Percentiles rank a stretch among this genome's conserved stretches.
These are phyloP conservation scores for Mycena crocata DNA, from an alignment of 768 basidiomycete species.

Conservation along the genomic window DNA sequence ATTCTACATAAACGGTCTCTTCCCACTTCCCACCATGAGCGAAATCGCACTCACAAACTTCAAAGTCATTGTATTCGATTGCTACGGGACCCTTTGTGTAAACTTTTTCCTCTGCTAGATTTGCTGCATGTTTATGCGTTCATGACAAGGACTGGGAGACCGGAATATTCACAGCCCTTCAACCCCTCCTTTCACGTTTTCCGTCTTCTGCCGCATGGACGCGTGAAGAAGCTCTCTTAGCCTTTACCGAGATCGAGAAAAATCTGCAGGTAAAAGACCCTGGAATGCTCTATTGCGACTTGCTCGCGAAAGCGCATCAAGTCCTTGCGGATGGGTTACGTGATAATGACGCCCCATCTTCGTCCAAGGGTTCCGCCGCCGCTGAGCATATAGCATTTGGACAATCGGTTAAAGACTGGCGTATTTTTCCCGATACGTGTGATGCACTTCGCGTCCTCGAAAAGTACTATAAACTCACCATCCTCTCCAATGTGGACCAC, in stretches of 20 bases:
- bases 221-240: slow-evolving; percentile 62
- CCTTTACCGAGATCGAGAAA: slow-evolving; percentile 64
- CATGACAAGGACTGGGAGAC: slow-evolving; percentile 77
- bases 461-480: slow-evolving; percentile 73
- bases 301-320: slow-evolving; percentile 64
- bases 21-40: slow-evolving; percentile 6
- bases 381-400: slow-evolving; percentile 64
- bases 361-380: slow-evolving; percentile 12
- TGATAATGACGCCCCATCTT: slow-evolving; percentile 36
- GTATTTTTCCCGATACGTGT: slow-evolving; percentile 74
- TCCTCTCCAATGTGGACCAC: slow-evolving; percentile 82
- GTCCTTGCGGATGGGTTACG: slow-evolving; percentile 51
- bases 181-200: slow-evolving; percentile 61
- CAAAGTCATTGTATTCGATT: slow-evolving; percentile 76
- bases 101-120: slow-evolving; percentile 21
- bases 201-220: slow-evolving; percentile 56
- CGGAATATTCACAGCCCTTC: slow-evolving; percentile 66
- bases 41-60: slow-evolving; percentile 49
- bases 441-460: slow-evolving; percentile 70
- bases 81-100: slow-evolving; percentile 80
- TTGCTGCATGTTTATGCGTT: not conserved
- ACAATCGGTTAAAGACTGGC: slow-evolving; percentile 70
- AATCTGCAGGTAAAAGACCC: slow-evolving; percentile 70
- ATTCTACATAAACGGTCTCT: not conserved
- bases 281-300: slow-evolving; percentile 67